These are phyloP conservation scores for Tritrichomonas musculus DNA, from an alignment of 208 protist genomes.

Conservation along the genomic window DNA sequence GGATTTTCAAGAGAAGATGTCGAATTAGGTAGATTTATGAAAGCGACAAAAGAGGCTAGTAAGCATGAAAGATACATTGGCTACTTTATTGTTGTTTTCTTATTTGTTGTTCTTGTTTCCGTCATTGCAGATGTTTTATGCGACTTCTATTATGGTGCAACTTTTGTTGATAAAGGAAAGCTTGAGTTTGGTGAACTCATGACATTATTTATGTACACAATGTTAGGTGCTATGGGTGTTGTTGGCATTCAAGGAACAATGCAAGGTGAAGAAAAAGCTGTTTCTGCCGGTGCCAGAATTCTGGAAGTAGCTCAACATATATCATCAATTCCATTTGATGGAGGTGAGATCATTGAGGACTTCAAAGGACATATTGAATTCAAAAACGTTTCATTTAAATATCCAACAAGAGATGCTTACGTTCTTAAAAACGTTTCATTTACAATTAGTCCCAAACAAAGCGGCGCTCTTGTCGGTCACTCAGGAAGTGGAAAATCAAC, in stretches of 20 bases:
- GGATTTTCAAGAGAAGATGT: neutral
- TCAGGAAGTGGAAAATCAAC: constrained; percentile 44
- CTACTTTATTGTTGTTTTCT: neutral
- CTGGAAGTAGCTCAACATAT: neutral
- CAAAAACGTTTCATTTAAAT: too few relatives aligned
- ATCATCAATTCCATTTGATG: neutral
- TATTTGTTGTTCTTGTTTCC: neutral
- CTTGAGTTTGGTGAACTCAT: neutral
- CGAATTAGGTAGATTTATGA: neutral
- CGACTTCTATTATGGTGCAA: neutral
- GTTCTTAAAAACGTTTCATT: constrained; percentile 41
- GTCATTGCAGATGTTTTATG: neutral
- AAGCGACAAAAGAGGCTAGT: neutral
- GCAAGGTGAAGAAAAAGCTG: neutral
- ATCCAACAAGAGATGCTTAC: neutral
- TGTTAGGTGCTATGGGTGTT: neutral
- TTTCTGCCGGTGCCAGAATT: neutral
- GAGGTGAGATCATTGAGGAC: neutral
- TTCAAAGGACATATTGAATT: neutral
- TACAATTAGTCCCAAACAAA: constrained; percentile 27
- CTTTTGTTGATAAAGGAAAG: neutral
- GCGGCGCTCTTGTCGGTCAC: constrained; percentile 41
- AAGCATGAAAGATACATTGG: neutral
- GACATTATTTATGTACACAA: neutral
- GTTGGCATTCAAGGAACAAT: neutral